Base-by-base conservation (phyloP, 2,329 filamentous ascomycete genomes). In the Annulohypoxylon truncatum region DNA sequence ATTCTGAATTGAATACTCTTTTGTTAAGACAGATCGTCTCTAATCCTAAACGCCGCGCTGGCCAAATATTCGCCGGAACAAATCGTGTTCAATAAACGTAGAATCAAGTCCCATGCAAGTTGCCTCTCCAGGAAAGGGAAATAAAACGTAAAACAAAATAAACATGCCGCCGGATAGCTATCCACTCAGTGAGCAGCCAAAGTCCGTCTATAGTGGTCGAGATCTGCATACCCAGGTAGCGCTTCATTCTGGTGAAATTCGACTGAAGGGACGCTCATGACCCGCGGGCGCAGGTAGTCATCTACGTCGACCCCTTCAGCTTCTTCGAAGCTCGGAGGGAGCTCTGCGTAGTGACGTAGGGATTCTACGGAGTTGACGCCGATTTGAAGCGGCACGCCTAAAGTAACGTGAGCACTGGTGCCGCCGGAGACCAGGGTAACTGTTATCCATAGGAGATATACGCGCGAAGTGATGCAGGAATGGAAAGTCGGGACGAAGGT, bases 401-500 rank as follows among this genome's bases (percentile, higher is more conserved):
- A 75, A 38, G 79, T 80, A 40, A 87, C 69, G 53, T 77, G 79
- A 3, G 79, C 81, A 71, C 78, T 82, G 59, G 79, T 76, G 6
- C 82, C 77, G 13, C 79, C 82, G 2, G 80, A 77, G 4, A 71
- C 65, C 8, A 81, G 54, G 5, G 77, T 79, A 4, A 88, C 72
- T 12, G 78, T 76, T 42, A 85, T 70, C 68, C 82, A 81, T 28
- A 88, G 73, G 3, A 82, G 80, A 74, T 89, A 89, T n/a, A 82
- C 81, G 24, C 86, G 83, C 6, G 84, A 85, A 35, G 81, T 78
- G 74, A 88, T 82, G 78, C 86, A 89, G 7, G 83, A 84, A 77
- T 88, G 84, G 72, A 88, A 89, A 4, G 84, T 85, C 0, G 86
- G 86, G 20, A 88, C 67, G 69, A 87, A 85, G 7, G 82, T 78